Evolutionary conservation across 257 asterid species (phyloP), one percentile per base, ranked within the genome.

Genomic region (Orobanche coerulescens): DNA sequence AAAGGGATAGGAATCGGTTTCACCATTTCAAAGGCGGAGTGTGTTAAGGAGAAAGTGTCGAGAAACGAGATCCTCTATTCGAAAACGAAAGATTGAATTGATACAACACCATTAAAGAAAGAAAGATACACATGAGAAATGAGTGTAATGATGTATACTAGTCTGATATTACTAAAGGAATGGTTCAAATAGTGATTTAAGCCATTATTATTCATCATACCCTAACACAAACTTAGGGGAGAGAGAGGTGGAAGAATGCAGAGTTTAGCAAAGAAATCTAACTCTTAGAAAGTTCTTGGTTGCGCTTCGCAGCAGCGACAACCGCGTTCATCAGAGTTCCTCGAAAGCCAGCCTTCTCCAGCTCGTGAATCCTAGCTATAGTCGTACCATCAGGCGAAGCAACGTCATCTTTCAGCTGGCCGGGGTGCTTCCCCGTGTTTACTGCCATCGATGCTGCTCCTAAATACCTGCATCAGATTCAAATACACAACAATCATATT

Each of bases 371-470:
- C 44, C 96, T 95, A 25, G 94, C 95, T 36, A 88, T 92, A 4
- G 96, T 92, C 30, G 96, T 92, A 12, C 95, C 96, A 43, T 94
- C 95, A 18, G 95, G 94, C 34, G 98, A 92, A 39, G 96, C 77
- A 23, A 92, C 98, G 13, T 92, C 98, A 19, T 92, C 98, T 74
- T 92, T 92, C 54, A 88, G 81, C 84, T 84, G 98, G 61, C 91
- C 95, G 0, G 98, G 96, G 74, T 88, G 95, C 79, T 84, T 92
- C 37, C 85, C 95, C 23, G 30, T 14, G 46, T 51, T 55, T 22
- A 51, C 57, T 16, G 71, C 90, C 98, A 88, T 86, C 12, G 96
- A 71, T 73, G 96, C 94, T 44, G 98, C 95, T 69, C 98, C 98
- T 53, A n/a, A 88, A 61, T 42, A 92, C 96, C 98, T 92, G 24